phyloP scores from a whole-genome alignment of 192 early-diverging fungal species.

The Coemansia sp. region DNA sequence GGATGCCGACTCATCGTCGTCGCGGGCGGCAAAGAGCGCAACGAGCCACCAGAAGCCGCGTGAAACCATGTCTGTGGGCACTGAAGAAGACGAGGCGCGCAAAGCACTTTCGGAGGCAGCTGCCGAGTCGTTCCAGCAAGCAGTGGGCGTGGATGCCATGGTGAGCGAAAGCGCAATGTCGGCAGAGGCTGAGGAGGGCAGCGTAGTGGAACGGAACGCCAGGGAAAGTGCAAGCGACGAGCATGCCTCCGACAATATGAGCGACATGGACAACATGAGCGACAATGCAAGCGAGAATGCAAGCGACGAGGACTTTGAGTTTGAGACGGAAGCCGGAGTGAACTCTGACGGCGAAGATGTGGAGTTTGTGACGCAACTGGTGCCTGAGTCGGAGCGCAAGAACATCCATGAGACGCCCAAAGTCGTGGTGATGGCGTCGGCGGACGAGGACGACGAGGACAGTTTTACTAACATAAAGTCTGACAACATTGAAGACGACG shows the following conservation, averaged over 20 bases:
- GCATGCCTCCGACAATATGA: constrained; percentile 5
- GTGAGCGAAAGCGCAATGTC: constrained; percentile 19
- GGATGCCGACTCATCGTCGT: constrained; percentile 11
- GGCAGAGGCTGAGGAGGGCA: neutral
- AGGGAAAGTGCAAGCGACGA: constrained; percentile 6
- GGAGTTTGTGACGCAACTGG: constrained; percentile 40
- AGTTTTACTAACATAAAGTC: constrained; percentile 11
- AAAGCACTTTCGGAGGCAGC: constrained; percentile 39
- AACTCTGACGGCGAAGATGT: constrained; percentile 46
- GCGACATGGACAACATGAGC: neutral
- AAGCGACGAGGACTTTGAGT: constrained; percentile 27
- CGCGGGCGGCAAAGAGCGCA: neutral
- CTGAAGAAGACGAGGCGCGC: constrained; percentile 16
- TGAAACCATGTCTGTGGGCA: constrained; percentile 3
- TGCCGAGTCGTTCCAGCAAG: constrained; percentile 40
- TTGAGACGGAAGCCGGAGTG: constrained; percentile 20
- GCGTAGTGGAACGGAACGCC: neutral
- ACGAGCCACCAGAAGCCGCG: constrained; percentile 3
- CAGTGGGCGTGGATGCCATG: constrained; percentile 10
- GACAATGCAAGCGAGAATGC: constrained; percentile 14
- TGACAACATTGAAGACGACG: neutral
- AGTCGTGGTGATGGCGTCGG: constrained; percentile 41
- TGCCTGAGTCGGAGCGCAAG: constrained; percentile 17
- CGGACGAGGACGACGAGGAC: constrained; percentile 50
- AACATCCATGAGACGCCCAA: constrained; percentile 40